Base-by-base conservation (phyloP, 352 stramenopile species). In the Aphanomyces astaci region DNA sequence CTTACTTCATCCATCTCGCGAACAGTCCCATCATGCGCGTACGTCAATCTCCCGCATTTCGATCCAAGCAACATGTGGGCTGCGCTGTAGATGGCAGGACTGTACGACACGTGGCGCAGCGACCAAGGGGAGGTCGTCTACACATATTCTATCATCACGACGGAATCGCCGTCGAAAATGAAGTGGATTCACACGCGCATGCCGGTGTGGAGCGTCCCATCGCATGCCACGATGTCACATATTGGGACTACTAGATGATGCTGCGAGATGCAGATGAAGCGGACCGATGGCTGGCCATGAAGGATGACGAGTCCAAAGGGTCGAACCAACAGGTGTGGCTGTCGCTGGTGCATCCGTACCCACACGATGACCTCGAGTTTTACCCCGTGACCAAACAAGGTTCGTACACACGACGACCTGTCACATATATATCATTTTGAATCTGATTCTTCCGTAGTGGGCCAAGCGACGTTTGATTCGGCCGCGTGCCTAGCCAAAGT, bases 121-220 rank as follows among this genome's bases (percentile, higher is more conserved):
- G 76, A 84, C 27, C 69, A 81, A 5, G 86, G 87, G 32, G 80
- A 91, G 4, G 43, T 73, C 51, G 86, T 93, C 73, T 89, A 78
- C 60, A 88, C 83, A 10, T 97, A 88, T 62, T 93, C 87, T 3
- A 93, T 97, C 24, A 75, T 97, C 22, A 97, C 90, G 33, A 94
- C 88, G 19, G 72, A 80, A 2, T 74, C 88, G 15, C 70, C 85
- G 4, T 69, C 86, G 1, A 74, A 85, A 40, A 71, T 97, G 3
- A 72, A 74, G 40, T 96, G 86, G 86, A 72, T 97, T 57, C 90
- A 97, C 73, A 87, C 83, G 4, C 81, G 89, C 17, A 95, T 95
- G 75, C 89, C 89, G 3, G 84, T 92, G 22, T 13, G n/a, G 45
- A 32, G n/a, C 15, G 36, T 15, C 15, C 19, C 40, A 32, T 51